Evolutionary conservation across 768 basidiomycete genomes (phyloP), one percentile per base, ranked within the genome.

Genomic region (Lentinula edodes): DNA sequence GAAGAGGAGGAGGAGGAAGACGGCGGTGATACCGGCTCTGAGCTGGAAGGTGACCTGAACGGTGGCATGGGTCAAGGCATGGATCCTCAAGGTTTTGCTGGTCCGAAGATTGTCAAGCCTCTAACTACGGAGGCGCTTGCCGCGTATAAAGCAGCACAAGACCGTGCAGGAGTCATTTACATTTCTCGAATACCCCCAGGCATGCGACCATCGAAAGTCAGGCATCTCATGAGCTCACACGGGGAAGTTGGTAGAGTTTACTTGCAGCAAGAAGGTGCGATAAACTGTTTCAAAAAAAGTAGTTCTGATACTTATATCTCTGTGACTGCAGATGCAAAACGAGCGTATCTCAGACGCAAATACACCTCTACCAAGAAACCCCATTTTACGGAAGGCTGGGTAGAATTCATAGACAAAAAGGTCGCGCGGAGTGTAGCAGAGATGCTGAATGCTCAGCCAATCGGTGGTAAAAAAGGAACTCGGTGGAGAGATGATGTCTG

Each of bases 401-500:
- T 98, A 45, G 97, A 99, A 74, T 98, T 98, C 77, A 88, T 89
- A 65, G 91, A 98, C 75, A 98, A 98, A 74, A 87, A 84, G 52
- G 79, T 98, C 48, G 97, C 95, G 0, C 84, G 95, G 18, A 87
- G 86, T 42, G 89, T 95, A 8, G 96, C 96, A 7, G 92, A 86
- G 60, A 93, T 98, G 93, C 78, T 99, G 65, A 99, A 99, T 70
- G 97, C 95, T 1, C 88, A 95, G 68, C 84, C 93, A 1, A 95
- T 99, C 62, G 97, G 96, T 34, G 94, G 93, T 2, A 95, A 93
- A 78, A 94, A 93, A 71, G 89, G 90, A 5, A 82, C 86, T 2
- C 80, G 93, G 61, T 98, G 93, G 92, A 80, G 93, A 70, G 96
- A 98, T 70, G 97, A 99, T 66, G 87, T 99, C 7, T 99, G 97